These are phyloP conservation scores for Ganoderma sinense DNA, from an alignment of 1,284 basidiomycete genomes.

Conservation along the genomic window DNA sequence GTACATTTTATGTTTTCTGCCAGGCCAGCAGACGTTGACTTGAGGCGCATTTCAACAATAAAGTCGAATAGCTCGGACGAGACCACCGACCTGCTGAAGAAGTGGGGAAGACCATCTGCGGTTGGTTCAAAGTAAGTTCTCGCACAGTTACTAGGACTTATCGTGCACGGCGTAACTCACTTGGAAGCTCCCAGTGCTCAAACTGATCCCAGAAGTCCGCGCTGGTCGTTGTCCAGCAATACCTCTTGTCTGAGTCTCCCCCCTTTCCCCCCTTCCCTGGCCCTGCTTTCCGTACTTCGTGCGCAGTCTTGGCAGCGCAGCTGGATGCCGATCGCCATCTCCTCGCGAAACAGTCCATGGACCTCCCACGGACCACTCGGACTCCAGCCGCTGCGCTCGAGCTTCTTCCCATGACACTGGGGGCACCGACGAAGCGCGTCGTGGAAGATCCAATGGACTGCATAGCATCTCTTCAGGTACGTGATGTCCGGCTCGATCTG, in stretches of 20 bases:
- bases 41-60: too few relatives aligned
- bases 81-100: too few relatives aligned
- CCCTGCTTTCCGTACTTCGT: too few relatives aligned
- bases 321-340: background rate
- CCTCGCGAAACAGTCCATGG: background rate
- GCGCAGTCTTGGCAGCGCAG: background rate
- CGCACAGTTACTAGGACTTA: too few relatives aligned
- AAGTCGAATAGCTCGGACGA: too few relatives aligned
- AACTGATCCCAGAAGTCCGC: background rate
- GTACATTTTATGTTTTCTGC: too few relatives aligned
- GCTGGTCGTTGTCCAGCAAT: background rate
- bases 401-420: background rate
- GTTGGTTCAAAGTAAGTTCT: too few relatives aligned
- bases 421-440: background rate
- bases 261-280: too few relatives aligned
- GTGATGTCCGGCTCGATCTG: background rate
- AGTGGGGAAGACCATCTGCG: too few relatives aligned
- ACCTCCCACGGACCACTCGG: background rate
- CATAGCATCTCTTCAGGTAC: background rate
- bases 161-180: too few relatives aligned
- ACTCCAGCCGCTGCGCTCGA: background rate
- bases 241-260: background rate
- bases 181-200: background rate
- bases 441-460: background rate
- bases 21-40: too few relatives aligned